Evolutionary conservation across 208 protist species (phyloP), one percentile per base, ranked within the genome.

Genomic region (Leishmania arabica): DNA sequence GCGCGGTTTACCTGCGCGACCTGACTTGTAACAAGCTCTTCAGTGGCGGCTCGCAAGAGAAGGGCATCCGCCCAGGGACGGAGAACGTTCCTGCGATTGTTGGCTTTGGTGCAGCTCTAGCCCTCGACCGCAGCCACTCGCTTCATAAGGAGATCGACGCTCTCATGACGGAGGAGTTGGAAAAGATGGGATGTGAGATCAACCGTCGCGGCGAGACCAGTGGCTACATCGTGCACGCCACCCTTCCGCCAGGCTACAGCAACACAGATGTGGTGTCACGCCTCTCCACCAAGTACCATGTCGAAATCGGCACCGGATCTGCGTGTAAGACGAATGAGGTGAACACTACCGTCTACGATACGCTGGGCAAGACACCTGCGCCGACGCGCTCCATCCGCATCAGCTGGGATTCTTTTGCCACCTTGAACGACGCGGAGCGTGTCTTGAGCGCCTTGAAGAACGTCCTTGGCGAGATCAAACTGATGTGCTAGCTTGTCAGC

Each of bases 261-360:
- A 96, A 96, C 86, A 94, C 91, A 37, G 89, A 93, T 24, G 84
- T 96, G n/a, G 92, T 96, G 3, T 81, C 92, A 42, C 75, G 77
- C 65, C 88, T 96, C 19, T 96, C 92, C 66, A 91, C 86, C 27
- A 82, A 88, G 80, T 92, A 93, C 72, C 80, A 90, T 51, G 92
- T 96, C 13, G 90, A 96, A 79, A 94, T 96, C 66, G 92, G 92
- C 70, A 96, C 92, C 5, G 92, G 92, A 34, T 96, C 92, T 27
- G 92, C 92, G 62, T 96, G 92, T 82, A 94, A 96, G 78, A 93
- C 92, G 49, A 85, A 87, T 47, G 80, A 90, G 75, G 83, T 88
- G 45, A 94, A 96, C 82, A 93, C 85, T 24, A 93, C 91, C 24
- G 89, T 96, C 56, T 96, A 96, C 83, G 92, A 96, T 71, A 96